phyloP scores from a whole-genome alignment of 345 rosid genomes.

The Kandelia obovata region DNA sequence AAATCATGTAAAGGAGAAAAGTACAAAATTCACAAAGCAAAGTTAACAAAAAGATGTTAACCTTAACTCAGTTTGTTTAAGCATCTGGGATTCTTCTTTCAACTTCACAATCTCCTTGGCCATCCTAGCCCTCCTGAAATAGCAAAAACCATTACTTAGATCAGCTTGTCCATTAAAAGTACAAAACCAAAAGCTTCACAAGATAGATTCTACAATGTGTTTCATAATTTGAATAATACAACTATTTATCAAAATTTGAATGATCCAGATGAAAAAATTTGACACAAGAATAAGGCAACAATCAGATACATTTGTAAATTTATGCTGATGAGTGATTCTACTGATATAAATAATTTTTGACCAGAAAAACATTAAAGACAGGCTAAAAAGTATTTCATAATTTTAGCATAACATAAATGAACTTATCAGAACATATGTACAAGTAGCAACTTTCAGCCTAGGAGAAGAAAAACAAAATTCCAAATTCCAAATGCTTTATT shows the following conservation, averaged over 20 bases:
- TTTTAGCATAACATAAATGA: too few species aligned
- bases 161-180: not conserved
- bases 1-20: not conserved
- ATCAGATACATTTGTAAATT: too few species aligned
- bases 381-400: too few species aligned
- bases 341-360: too few species aligned
- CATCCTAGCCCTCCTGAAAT: conserved; percentile 81
- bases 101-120: conserved; percentile 77
- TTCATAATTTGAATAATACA: too few species aligned
- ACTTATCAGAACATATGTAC: too few species aligned
- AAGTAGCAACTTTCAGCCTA: too few species aligned
- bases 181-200: not conserved
- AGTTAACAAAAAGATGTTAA: conserved; percentile 22
- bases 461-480: too few species aligned
- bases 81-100: conserved; percentile 68
- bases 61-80: conserved; percentile 60
- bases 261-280: not conserved
- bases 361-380: too few species aligned
- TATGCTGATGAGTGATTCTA: too few species aligned
- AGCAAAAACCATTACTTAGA: conserved; percentile 20
- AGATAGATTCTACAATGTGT: not conserved
- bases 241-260: not conserved
- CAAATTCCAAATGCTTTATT: too few species aligned
- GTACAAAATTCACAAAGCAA: not conserved
- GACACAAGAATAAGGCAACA: too few species aligned